Evolutionary conservation across 1,284 basidiomycete species (phyloP).

Genomic region (Leccinum pachyderme): DNA sequence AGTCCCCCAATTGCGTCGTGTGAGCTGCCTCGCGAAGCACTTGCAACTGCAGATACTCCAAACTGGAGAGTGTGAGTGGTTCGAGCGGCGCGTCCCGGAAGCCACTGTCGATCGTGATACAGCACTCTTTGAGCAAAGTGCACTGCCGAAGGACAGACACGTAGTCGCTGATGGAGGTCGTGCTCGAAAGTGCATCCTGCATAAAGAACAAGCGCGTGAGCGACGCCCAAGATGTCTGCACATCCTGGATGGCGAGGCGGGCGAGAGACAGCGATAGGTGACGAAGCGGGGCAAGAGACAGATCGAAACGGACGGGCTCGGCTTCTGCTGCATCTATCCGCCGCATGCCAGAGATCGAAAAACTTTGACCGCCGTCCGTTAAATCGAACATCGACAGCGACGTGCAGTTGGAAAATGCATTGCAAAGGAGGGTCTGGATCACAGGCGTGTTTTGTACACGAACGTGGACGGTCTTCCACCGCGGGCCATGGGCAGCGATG

Average conservation of each 20-base stretch:
- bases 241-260: constrained; percentile 17
- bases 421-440: constrained; percentile 14
- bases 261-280: constrained; percentile 22
- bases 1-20: constrained; percentile 22
- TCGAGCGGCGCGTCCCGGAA: constrained; percentile 14
- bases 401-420: constrained; percentile 14
- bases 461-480: constrained; percentile 25
- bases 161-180: constrained; percentile 25
- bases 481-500: constrained; percentile 13
- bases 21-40: constrained; percentile 19
- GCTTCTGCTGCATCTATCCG: background rate
- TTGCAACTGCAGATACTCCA: constrained; percentile 21
- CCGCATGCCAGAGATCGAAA: constrained; percentile 5
- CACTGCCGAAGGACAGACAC: constrained; percentile 20
- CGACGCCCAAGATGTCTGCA: constrained; percentile 16
- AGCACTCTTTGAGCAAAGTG: constrained; percentile 23
- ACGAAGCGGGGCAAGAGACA: constrained; percentile 18
- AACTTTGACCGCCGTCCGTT: constrained; percentile 23
- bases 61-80: constrained; percentile 15
- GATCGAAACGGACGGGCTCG: constrained; percentile 13
- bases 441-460: constrained; percentile 20
- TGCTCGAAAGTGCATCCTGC: constrained; percentile 24
- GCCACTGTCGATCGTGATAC: constrained; percentile 15
- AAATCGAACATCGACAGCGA: constrained; percentile 20
- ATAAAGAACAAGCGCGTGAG: constrained; percentile 27